These are phyloP conservation scores for Geoglossum glabrum DNA, from an alignment of 495 filamentous ascomycete genomes.

Conservation along the genomic window DNA sequence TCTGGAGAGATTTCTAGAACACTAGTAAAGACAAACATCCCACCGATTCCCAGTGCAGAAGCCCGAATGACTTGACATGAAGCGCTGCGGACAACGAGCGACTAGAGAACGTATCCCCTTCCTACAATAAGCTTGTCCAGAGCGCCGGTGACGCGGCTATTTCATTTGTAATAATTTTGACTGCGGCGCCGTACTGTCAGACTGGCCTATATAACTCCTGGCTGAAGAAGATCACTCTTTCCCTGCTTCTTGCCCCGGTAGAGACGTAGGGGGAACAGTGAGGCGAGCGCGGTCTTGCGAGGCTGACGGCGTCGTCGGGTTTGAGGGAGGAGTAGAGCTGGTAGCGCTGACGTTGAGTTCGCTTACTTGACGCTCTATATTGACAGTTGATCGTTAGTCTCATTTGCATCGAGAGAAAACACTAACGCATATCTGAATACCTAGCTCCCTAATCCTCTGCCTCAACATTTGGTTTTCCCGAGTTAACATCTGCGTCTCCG, in stretches of 20 bases:
- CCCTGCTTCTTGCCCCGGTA: neutral
- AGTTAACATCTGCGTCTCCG: slow-evolving; percentile 68
- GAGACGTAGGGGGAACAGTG: neutral
- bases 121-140: neutral
- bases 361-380: slow-evolving; percentile 4
- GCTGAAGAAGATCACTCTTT: neutral
- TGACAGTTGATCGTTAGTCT: neutral
- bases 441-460: slow-evolving; percentile 65
- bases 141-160: neutral
- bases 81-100: neutral
- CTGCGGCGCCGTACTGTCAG: neutral
- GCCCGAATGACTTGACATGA: too few species aligned
- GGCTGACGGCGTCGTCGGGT: neutral
- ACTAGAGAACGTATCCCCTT: neutral
- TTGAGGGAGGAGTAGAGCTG: neutral
- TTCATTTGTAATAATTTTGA: neutral
- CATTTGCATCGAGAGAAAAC: neutral
- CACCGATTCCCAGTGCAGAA: neutral
- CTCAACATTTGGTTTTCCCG: slow-evolving; percentile 91
- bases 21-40: neutral
- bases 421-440: slow-evolving; percentile 21
- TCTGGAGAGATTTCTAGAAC: too few species aligned
- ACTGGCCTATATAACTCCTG: neutral
- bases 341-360: neutral
- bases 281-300: neutral